A percentile compares a stretch with the other conserved stretches of the same genome.
phyloP scores from a whole-genome alignment of 2,329 filamentous ascomycete species.

The Orbilia javanica region DNA sequence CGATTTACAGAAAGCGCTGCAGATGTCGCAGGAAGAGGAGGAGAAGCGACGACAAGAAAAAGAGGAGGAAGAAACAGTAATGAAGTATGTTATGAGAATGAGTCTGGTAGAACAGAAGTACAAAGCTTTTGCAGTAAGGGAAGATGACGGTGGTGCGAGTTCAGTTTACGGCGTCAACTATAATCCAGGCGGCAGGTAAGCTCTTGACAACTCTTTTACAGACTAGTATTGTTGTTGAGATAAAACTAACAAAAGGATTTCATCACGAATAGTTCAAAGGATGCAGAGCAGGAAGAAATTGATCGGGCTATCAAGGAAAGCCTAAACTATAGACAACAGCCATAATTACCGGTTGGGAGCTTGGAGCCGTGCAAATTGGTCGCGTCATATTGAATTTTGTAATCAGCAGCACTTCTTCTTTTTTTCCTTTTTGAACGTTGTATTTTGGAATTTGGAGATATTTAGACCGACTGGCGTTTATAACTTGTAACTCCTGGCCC shows the following conservation, averaged over 20 bases:
- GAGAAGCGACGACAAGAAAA: conserved; percentile 65
- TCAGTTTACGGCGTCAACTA: conserved; percentile 62
- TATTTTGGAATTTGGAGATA: conserved; percentile 23
- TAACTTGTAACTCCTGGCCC: not conserved
- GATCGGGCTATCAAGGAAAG: conserved; percentile 71
- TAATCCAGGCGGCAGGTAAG: conserved; percentile 62
- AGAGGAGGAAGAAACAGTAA: conserved; percentile 78
- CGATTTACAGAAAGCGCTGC: conserved; percentile 66
- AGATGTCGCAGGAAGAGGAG: conserved; percentile 66
- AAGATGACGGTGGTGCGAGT: conserved; percentile 24
- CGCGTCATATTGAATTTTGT: not conserved
- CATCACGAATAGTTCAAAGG: conserved; percentile 63
- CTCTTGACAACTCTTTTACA: not conserved
- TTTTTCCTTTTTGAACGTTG: not conserved
- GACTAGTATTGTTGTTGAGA: not conserved
- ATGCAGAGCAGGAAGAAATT: conserved; percentile 68
- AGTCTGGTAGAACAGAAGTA: conserved; percentile 77
- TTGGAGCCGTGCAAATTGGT: not conserved
- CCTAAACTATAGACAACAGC: conserved; percentile 64
- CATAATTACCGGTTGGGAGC: not conserved
- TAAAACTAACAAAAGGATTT: conserved; percentile 39
- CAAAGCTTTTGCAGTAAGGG: conserved; percentile 26
- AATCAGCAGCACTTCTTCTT: no score
- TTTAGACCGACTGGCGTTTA: conserved; percentile 13
- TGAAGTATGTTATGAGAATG: conserved; percentile 83